A percentile compares a stretch with the other conserved stretches of the same genome.
These are phyloP conservation scores for Rhizoclosmatium globosum DNA, from an alignment of 192 early-diverging fungal species.

Conservation along the genomic window DNA sequence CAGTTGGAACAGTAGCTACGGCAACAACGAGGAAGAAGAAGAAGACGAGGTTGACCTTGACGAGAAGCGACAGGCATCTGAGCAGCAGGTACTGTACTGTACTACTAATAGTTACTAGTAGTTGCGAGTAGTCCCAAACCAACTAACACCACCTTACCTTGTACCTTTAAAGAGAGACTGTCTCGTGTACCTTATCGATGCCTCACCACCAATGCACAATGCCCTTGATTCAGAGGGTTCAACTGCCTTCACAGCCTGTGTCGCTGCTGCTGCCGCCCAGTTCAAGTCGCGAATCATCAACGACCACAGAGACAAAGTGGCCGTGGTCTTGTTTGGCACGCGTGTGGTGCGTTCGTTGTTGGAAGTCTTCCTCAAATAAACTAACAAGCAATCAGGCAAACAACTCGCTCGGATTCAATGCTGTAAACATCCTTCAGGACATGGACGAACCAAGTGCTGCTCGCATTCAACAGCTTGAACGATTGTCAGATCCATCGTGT, in stretches of 20 bases:
- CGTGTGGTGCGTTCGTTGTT: neutral
- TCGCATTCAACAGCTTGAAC: slow-evolving; percentile 67
- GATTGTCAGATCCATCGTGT: slow-evolving; percentile 51
- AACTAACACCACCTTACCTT: neutral
- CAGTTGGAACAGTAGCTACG: slow-evolving; percentile 19
- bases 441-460: slow-evolving; percentile 67
- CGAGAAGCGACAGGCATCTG: slow-evolving; percentile 15
- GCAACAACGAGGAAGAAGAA: slow-evolving; percentile 16
- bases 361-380: neutral
- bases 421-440: slow-evolving; percentile 69
- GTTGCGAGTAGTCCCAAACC: neutral
- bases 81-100: slow-evolving; percentile 17
- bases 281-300: slow-evolving; percentile 31
- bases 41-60: slow-evolving; percentile 20
- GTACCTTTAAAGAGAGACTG: slow-evolving; percentile 28
- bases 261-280: slow-evolving; percentile 30
- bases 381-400: slow-evolving; percentile 27
- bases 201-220: slow-evolving; percentile 42
- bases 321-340: slow-evolving; percentile 18
- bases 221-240: slow-evolving; percentile 22
- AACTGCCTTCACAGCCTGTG: slow-evolving; percentile 32
- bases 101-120: neutral
- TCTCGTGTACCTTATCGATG: slow-evolving; percentile 36
- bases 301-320: slow-evolving; percentile 26
- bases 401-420: slow-evolving; percentile 63